Evolutionary conservation across 2,329 filamentous ascomycete genomes (phyloP).

Genomic region (Bisporella sp.): DNA sequence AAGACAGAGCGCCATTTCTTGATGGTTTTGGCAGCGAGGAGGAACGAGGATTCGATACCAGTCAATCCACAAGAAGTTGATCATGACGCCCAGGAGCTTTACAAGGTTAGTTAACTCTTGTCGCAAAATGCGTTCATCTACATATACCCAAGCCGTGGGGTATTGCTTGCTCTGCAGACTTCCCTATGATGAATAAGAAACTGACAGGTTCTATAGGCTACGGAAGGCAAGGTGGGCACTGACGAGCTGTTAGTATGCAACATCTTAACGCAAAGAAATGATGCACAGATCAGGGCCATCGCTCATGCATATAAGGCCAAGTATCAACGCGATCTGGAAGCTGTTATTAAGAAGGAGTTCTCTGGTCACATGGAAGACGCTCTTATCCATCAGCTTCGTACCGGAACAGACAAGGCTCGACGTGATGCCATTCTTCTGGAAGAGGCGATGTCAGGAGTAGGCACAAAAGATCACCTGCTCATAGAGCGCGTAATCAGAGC

Average conservation of each 20-base stretch:
- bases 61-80: conserved; percentile 69
- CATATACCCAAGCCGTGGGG: too few species aligned
- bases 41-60: conserved; percentile 71
- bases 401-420: conserved; percentile 73
- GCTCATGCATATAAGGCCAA: conserved; percentile 65
- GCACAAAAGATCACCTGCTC: conserved; percentile 79
- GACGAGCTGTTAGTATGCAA: conserved; percentile 73
- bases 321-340: conserved; percentile 64
- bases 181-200: too few species aligned
- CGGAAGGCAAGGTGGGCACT: conserved; percentile 64
- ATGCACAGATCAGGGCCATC: conserved; percentile 80
- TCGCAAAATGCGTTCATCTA: too few species aligned
- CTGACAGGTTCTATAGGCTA: conserved; percentile 37
- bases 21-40: conserved; percentile 67
- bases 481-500: conserved; percentile 69
- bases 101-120: conserved; percentile 34
- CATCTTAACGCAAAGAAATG: conserved; percentile 68
- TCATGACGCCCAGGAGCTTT: conserved; percentile 66
- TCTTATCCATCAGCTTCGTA: conserved; percentile 69
- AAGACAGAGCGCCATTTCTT: conserved; percentile 83
- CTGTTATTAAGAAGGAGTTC: conserved; percentile 74
- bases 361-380: conserved; percentile 88
- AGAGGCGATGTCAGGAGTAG: conserved; percentile 76
- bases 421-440: conserved; percentile 80
- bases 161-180: too few species aligned